A percentile compares a stretch with the other conserved stretches of the same genome.
These are phyloP conservation scores for Cercospora sp. DNA, from an alignment of 2,329 filamentous ascomycete genomes.

Conservation along the genomic window DNA sequence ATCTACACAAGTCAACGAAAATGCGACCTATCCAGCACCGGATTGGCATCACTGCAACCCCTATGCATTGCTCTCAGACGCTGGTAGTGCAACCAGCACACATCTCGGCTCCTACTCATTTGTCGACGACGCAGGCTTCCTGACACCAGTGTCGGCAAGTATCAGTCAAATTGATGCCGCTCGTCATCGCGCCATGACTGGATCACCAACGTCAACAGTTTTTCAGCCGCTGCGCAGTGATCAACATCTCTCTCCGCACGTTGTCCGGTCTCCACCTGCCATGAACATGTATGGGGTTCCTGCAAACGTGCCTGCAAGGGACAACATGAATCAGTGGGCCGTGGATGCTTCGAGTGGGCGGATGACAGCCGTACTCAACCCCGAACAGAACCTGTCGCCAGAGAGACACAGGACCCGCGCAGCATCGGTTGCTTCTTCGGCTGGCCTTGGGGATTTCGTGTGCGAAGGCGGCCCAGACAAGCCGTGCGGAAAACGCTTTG, in stretches of 20 bases:
- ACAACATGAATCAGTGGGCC: not conserved
- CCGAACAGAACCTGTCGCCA: not conserved
- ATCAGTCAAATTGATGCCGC: not conserved
- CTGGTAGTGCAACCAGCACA: not conserved
- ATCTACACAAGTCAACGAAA: not conserved
- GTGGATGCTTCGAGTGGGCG: too few relatives aligned
- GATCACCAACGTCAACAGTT: not conserved
- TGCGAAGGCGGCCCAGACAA: slow-evolving; percentile 3
- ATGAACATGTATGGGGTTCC: not conserved
- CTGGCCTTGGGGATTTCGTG: not conserved
- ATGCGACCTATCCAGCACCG: not conserved
- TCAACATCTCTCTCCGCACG: not conserved
- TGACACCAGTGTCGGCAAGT: not conserved
- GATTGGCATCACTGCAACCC: not conserved
- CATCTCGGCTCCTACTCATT: not conserved
- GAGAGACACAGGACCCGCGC: not conserved
- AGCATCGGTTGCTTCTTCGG: not conserved
- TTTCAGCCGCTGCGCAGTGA: not conserved
- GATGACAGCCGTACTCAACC: too few relatives aligned
- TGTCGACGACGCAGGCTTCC: not conserved
- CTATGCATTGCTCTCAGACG: not conserved
- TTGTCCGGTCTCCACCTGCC: not conserved
- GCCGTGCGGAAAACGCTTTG: not conserved
- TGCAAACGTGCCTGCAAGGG: not conserved
- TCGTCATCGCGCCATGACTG: not conserved